Percentiles rank a stretch among this genome's conserved stretches.
These are phyloP conservation scores for Primulina huaijiensis DNA, from an alignment of 257 asterid genomes.

Conservation along the genomic window DNA sequence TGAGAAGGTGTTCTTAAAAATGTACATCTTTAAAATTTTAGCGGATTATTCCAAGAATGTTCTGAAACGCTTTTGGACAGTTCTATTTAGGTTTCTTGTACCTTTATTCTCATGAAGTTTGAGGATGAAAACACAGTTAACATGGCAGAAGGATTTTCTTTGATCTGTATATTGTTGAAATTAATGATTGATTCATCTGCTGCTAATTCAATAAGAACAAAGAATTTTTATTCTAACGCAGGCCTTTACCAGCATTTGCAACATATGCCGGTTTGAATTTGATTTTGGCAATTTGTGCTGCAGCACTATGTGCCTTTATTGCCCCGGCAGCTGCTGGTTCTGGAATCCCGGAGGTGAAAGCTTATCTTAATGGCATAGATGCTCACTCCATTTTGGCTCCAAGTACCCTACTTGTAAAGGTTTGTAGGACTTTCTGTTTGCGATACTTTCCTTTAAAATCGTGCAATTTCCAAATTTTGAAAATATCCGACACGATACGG, in stretches of 20 bases:
- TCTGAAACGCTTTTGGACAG: neutral
- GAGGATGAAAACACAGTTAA: neutral
- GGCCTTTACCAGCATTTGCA: constrained; percentile 58
- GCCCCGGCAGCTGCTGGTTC: constrained; percentile 99
- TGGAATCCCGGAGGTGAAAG: constrained; percentile 99
- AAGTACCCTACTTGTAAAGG: constrained; percentile 92
- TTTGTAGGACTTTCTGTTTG: constrained; percentile 23
- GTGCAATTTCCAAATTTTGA: neutral
- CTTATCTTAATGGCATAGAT: constrained; percentile 91
- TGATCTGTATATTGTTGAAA: constrained; percentile 10
- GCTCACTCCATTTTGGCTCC: constrained; percentile 98
- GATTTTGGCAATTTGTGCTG: constrained; percentile 69
- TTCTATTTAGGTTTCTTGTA: neutral
- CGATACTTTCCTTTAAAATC: neutral
- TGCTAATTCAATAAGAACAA: constrained; percentile 21
- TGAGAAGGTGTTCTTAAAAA: too few species aligned
- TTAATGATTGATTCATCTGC: constrained; percentile 8
- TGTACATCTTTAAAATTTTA: neutral
- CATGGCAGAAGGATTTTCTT: constrained; percentile 3
- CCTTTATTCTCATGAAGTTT: neutral
- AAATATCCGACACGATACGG: too few species aligned
- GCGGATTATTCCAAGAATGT: too few species aligned
- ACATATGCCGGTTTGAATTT: constrained; percentile 65
- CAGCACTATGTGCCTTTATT: constrained; percentile 64
- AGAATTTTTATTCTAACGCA: constrained; percentile 36